Conservation (phyloP, 2,329 filamentous ascomycete species). For the Penicillium janthinellum region DNA sequence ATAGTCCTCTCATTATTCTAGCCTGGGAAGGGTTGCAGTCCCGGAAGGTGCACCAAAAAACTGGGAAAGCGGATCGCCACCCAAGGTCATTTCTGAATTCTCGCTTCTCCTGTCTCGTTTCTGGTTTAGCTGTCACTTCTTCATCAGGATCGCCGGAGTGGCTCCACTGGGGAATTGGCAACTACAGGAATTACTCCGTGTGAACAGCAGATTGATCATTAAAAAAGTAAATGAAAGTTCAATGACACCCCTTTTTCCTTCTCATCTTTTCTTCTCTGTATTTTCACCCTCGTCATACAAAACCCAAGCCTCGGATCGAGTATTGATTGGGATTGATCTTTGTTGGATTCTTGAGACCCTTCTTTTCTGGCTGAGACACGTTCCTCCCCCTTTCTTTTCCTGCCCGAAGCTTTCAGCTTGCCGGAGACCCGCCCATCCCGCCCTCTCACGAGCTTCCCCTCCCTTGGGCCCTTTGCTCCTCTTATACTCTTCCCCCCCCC, state of each 20-base stretch:
- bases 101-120: neutral
- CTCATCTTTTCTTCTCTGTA: neutral
- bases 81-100: neutral
- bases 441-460: conserved; percentile 2
- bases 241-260: conserved; percentile 1
- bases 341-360: neutral
- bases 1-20: neutral
- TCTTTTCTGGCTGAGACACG: conserved; percentile 12
- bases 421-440: conserved; percentile 21
- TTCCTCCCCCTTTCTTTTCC: conserved; percentile 9
- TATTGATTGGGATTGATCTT: neutral
- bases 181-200: neutral
- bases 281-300: neutral
- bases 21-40: neutral
- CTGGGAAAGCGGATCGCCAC: conserved; percentile 1
- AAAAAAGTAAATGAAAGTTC: neutral
- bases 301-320: neutral
- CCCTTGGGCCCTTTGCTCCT: conserved; percentile 12
- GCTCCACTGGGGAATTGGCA: conserved; percentile 13
- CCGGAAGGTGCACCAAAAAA: neutral
- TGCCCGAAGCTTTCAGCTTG: conserved; percentile 21
- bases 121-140: conserved; percentile 11
- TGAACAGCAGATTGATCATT: conserved; percentile 1
- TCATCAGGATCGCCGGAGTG: conserved; percentile 12
- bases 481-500: neutral